These are phyloP conservation scores for Scheffersomyces cryptocercus DNA, from an alignment of 1,139 yeast genomes.

Conservation along the genomic window DNA sequence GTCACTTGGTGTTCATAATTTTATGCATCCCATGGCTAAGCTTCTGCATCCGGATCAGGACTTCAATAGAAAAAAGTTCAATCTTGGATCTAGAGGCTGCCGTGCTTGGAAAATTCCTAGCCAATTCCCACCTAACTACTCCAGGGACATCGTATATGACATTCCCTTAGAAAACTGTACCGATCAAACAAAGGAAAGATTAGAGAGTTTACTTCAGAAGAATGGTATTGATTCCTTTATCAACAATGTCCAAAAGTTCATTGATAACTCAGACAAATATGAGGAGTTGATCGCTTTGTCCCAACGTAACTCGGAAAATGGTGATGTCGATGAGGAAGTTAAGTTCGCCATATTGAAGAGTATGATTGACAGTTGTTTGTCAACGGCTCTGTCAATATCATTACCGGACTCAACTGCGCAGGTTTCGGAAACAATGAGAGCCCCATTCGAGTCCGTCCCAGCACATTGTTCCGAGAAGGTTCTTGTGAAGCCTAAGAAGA, in stretches of 20 bases:
- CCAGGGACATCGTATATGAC: conserved; percentile 23
- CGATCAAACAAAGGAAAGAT: conserved; percentile 16
- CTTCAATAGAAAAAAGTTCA: conserved; percentile 4
- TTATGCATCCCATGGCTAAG: conserved; percentile 35
- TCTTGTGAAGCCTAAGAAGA: conserved; percentile 6
- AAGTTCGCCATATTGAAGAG: conserved; percentile 8
- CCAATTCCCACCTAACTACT: conserved; percentile 1
- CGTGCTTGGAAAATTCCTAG: background rate
- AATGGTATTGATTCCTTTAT: conserved; percentile 22
- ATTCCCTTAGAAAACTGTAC: conserved; percentile 28
- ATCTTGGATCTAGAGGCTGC: background rate
- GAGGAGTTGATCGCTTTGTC: conserved; percentile 19
- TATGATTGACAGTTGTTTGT: conserved; percentile 5
- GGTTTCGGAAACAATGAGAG: background rate
- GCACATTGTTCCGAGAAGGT: background rate
- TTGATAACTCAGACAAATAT: conserved; percentile 28
- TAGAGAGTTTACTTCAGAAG: conserved; percentile 20
- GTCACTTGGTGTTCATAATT: conserved; percentile 23
- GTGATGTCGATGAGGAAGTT: conserved; percentile 20
- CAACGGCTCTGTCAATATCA: too few relatives aligned
- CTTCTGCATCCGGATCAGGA: conserved; percentile 20
- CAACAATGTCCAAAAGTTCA: conserved; percentile 20
- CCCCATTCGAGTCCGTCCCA: background rate
- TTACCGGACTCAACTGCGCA: background rate
- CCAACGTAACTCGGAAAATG: conserved; percentile 7